Evolutionary conservation across 2,329 filamentous ascomycete genomes (phyloP).

Genomic region (Ophiosphaerella korrae): DNA sequence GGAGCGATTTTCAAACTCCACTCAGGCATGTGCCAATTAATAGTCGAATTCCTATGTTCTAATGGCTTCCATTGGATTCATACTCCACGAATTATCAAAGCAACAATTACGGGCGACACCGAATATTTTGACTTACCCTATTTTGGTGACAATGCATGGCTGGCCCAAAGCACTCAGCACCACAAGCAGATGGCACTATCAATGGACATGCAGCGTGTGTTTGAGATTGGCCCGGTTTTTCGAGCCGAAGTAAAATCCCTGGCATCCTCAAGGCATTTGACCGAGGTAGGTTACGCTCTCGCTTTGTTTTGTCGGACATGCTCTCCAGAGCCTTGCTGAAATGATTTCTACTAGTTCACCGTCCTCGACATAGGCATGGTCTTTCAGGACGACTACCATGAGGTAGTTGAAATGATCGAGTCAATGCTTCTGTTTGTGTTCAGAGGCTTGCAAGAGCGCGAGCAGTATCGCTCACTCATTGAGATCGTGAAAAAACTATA

Average conservation of each 20-base stretch:
- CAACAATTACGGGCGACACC: constrained; percentile 1
- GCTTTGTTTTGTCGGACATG: not conserved
- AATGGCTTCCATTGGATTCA: constrained; percentile 1
- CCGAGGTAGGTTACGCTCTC: not conserved
- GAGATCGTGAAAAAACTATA: not conserved
- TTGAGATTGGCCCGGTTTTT: constrained; percentile 1
- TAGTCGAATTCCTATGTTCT: constrained; percentile 1
- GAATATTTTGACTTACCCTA: constrained; percentile 1
- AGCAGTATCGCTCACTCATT: not conserved
- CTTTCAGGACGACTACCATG: not conserved
- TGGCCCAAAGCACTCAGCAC: not conserved
- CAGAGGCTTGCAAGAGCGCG: not conserved
- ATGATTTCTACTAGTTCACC: not conserved
- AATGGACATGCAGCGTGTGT: constrained; percentile 1
- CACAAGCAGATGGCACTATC: constrained; percentile 1
- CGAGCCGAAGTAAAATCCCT: not conserved
- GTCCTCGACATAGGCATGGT: not conserved
- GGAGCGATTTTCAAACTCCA: not conserved
- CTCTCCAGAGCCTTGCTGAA: not conserved
- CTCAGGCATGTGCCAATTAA: constrained; percentile 1
- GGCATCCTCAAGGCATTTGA: not conserved
- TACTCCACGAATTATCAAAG: not conserved
- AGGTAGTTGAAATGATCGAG: not conserved
- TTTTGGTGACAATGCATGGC: not conserved
- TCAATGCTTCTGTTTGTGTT: not conserved